Conservation (phyloP, 352 stramenopile species). For the Phytophthora capsici region DNA sequence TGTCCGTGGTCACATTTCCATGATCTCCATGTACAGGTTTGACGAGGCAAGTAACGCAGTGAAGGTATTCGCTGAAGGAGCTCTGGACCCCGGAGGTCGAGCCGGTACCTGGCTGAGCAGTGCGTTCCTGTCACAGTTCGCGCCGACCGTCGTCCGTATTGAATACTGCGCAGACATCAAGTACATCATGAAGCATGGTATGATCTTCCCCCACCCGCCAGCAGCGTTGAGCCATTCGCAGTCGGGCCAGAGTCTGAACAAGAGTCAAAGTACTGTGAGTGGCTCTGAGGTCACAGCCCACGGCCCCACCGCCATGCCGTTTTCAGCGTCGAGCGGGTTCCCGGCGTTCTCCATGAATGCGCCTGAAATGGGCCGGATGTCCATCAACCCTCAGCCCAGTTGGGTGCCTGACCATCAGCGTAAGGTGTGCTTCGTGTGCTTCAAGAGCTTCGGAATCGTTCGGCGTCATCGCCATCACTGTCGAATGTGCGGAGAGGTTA, state of each 20-base stretch:
- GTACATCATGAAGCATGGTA: conserved; percentile 82
- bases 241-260: conserved; percentile 32
- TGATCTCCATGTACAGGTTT: conserved; percentile 70
- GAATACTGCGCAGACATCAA: conserved; percentile 79
- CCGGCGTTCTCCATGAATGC: conserved; percentile 11
- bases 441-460: conserved; percentile 74
- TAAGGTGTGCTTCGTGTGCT: conserved; percentile 70
- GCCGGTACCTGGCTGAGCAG: conserved; percentile 59
- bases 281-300: conserved; percentile 37
- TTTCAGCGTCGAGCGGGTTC: conserved; percentile 31
- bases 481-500: conserved; percentile 80
- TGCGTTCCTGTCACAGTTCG: conserved; percentile 69
- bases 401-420: conserved; percentile 69
- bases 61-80: conserved; percentile 74
- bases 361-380: conserved; percentile 34
- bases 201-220: conserved; percentile 64
- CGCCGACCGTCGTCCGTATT: conserved; percentile 62
- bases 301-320: conserved; percentile 23
- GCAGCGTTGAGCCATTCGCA: conserved; percentile 31
- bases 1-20: conserved; percentile 60
- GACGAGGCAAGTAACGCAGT: conserved; percentile 60
- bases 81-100: conserved; percentile 56
- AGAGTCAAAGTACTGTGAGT: conserved; percentile 47
- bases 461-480: conserved; percentile 75
- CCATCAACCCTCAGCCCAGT: conserved; percentile 42